A percentile compares a stretch with the other conserved stretches of the same genome.
Conservation (phyloP, 768 basidiomycete species). For the Amanita fuliginea region DNA sequence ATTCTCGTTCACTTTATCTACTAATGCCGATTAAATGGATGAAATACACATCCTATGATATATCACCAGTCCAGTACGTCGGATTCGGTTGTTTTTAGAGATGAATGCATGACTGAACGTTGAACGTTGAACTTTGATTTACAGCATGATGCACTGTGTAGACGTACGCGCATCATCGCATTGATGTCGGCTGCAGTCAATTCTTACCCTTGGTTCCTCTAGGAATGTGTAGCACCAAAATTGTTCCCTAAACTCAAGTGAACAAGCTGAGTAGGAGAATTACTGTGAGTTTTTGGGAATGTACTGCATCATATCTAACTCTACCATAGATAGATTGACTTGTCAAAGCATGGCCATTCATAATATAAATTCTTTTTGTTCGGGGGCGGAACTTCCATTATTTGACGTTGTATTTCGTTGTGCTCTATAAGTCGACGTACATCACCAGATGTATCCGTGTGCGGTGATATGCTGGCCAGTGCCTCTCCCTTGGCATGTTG, state of each 20-base stretch:
- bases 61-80: neutral
- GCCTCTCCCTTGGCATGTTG: too few species aligned
- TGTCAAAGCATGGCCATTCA: too few species aligned
- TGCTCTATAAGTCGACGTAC: too few species aligned
- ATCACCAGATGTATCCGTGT: too few species aligned
- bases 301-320: neutral
- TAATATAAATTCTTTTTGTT: too few species aligned
- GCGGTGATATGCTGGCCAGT: too few species aligned
- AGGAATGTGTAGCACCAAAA: conserved; percentile 61
- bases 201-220: conserved; percentile 20
- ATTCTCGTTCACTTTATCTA: neutral
- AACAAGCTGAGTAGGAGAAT: neutral
- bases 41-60: neutral
- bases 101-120: neutral
- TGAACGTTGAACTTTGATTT: neutral
- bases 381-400: neutral
- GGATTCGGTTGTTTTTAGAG: neutral
- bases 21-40: neutral
- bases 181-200: conserved; percentile 9
- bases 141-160: conserved; percentile 87
- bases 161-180: conserved; percentile 43
- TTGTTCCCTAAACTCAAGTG: conserved; percentile 61
- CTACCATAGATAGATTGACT: neutral
- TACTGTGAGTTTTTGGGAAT: neutral
- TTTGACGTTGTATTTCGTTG: neutral